Conservation (phyloP, 2,329 filamentous ascomycete genomes). For the Orbilia quercus region DNA sequence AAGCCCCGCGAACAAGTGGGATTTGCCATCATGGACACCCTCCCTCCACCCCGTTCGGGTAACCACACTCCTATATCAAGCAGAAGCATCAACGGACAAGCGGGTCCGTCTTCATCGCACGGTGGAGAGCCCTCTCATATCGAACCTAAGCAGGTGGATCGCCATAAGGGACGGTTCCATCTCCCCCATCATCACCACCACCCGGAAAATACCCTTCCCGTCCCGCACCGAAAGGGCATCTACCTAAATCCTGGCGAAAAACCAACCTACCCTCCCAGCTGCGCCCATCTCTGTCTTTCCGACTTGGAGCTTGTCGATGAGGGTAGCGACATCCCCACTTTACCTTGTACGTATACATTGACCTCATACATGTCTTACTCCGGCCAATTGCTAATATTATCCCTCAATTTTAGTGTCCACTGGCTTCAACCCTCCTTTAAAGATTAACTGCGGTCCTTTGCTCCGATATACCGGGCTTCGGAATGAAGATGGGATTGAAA, state of each 20-base stretch:
- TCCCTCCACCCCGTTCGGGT: slow-evolving; percentile 44
- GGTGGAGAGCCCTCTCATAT: slow-evolving; percentile 32
- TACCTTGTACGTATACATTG: slow-evolving; percentile 59
- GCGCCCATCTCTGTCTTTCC: slow-evolving; percentile 40
- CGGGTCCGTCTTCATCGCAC: slow-evolving; percentile 19
- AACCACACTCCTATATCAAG: slow-evolving; percentile 33
- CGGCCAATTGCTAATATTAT: not conserved
- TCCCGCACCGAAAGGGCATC: slow-evolving; percentile 28
- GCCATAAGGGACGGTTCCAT: slow-evolving; percentile 26
- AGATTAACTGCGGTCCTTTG: slow-evolving; percentile 88
- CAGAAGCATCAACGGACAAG: slow-evolving; percentile 45
- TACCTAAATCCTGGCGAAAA: slow-evolving; percentile 42
- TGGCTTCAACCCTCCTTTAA: slow-evolving; percentile 83
- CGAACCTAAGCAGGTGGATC: slow-evolving; percentile 40
- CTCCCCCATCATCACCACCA: slow-evolving; percentile 40
- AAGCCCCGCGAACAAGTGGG: slow-evolving; percentile 46
- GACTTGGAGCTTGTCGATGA: slow-evolving; percentile 47
- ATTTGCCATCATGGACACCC: slow-evolving; percentile 50
- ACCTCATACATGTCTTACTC: not conserved
- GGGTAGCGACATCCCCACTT: slow-evolving; percentile 33
- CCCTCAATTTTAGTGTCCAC: slow-evolving; percentile 67
- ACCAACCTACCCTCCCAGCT: slow-evolving; percentile 27
- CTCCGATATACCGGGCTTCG: slow-evolving; percentile 88
- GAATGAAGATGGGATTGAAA: slow-evolving; percentile 72
- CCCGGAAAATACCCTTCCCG: not conserved